phyloP scores from a whole-genome alignment of 371 early-diverging fungal genomes.

The Mucor saturninus region DNA sequence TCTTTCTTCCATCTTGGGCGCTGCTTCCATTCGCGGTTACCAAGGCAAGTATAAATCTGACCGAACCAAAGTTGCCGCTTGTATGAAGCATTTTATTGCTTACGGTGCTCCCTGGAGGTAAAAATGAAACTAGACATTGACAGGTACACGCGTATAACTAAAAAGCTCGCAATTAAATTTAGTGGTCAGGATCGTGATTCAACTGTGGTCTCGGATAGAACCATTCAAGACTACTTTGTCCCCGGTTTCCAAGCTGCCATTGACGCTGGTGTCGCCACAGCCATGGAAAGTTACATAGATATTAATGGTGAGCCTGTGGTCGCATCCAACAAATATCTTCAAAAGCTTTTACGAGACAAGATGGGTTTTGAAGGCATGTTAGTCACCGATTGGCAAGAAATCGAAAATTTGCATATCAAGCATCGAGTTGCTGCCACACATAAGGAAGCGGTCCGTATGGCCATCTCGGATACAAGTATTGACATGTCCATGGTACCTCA shows the following conservation, averaged over 20 bases:
- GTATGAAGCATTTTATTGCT: slow-evolving; percentile 58
- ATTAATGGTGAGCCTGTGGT: slow-evolving; percentile 71
- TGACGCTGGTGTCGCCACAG: slow-evolving; percentile 69
- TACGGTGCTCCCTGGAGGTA: slow-evolving; percentile 45
- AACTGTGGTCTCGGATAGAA: slow-evolving; percentile 62
- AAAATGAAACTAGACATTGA: neutral
- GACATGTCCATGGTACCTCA: slow-evolving; percentile 75
- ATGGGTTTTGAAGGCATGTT: slow-evolving; percentile 66
- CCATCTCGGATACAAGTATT: slow-evolving; percentile 57
- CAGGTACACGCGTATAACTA: neutral
- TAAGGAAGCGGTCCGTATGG: slow-evolving; percentile 52
- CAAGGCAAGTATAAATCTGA: slow-evolving; percentile 70
- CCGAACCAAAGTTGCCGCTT: slow-evolving; percentile 57
- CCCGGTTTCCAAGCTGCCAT: slow-evolving; percentile 70
- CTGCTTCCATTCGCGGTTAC: slow-evolving; percentile 59
- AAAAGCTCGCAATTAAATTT: slow-evolving; percentile 1
- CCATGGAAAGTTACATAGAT: slow-evolving; percentile 72
- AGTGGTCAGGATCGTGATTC: slow-evolving; percentile 68
- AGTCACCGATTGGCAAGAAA: slow-evolving; percentile 72
- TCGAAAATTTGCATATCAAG: slow-evolving; percentile 58
- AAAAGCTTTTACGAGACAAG: slow-evolving; percentile 59
- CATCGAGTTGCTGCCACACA: slow-evolving; percentile 54
- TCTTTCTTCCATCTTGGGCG: slow-evolving; percentile 59
- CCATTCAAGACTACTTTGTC: slow-evolving; percentile 64
- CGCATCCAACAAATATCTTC: slow-evolving; percentile 58